Base-by-base conservation (phyloP, 2,329 filamentous ascomycete species). In the Periconia digitata region DNA sequence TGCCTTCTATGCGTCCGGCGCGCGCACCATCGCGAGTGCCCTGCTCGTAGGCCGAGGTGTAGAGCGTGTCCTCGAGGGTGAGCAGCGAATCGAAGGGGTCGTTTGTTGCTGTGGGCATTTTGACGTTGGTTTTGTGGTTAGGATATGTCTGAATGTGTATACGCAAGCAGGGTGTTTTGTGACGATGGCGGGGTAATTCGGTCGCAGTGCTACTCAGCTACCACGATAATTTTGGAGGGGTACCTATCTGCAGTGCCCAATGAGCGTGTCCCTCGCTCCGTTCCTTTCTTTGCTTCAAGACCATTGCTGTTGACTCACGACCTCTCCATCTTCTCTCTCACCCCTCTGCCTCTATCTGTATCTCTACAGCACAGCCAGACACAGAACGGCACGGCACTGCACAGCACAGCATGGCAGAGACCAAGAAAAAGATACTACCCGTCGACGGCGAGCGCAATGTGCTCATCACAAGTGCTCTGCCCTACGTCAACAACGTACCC, bases 391-490 rank as follows among this genome's bases (percentile, higher is more conserved):
- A 17, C 34, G 13, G 18, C 34, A 7, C 6, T 6, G 6, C 18
- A n/a, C 34, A n/a, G 13, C n/a, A n/a, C n/a, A 36, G 13, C 18
- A 36, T 17, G 62, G 54, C 63, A 40, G 62, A 61, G 38, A 57
- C 67, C 44, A 70, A 72, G 55, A 71, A 73, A 51, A 73, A 73
- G 58, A 76, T 79, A 43, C 65, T 79, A 46, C 77, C 77, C 45
- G 65, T 74, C 49, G 71, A 75, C 51, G 77, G 77, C 60, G 86
- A 95, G 79, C 82, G 85, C 63, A 97, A 96, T 72, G 84, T 95
- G 61, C 82, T 97, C 54, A 86, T 97, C 63, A 96, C 92, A 37
- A 92, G 87, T 61, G 92, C 92, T n/a, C 74, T 96, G 40, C 91
- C 91, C 36, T 96, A 96, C 63, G 87, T 90, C 44, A 86, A 85